Evolutionary conservation across 2,329 filamentous ascomycete species (phyloP).

Genomic region (Diaporthe longicolla): DNA sequence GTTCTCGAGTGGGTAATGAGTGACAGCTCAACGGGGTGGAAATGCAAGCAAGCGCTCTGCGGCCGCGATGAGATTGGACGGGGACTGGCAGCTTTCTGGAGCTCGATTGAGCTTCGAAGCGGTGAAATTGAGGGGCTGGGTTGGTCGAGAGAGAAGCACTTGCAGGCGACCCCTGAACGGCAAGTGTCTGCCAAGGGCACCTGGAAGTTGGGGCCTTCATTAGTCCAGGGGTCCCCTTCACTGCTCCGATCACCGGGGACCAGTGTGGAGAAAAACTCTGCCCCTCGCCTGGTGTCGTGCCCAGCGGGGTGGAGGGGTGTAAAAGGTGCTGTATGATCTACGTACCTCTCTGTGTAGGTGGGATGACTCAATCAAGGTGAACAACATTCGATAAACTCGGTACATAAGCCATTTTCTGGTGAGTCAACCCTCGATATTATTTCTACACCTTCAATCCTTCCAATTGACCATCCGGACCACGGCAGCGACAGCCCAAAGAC

Average conservation of each 20-base stretch:
- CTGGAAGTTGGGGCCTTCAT: neutral
- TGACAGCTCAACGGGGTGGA: constrained; percentile 37
- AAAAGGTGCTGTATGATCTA: neutral
- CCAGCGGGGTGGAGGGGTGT: constrained; percentile 2
- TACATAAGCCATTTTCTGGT: constrained; percentile 24
- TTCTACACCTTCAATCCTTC: neutral
- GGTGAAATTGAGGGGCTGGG: constrained; percentile 43
- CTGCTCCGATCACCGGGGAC: constrained; percentile 33
- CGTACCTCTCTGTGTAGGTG: neutral
- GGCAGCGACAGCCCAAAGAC: constrained; percentile 2
- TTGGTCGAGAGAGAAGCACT: constrained; percentile 2
- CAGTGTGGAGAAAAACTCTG: constrained; percentile 37
- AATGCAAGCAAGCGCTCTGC: constrained; percentile 19
- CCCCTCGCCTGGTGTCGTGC: constrained; percentile 28
- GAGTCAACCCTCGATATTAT: constrained; percentile 5
- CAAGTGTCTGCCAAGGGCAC: constrained; percentile 17
- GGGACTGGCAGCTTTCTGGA: constrained; percentile 17
- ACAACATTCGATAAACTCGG: constrained; percentile 23
- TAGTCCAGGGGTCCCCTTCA: constrained; percentile 28
- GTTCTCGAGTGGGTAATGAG: constrained; percentile 22
- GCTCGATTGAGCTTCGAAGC: constrained; percentile 29
- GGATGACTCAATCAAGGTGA: constrained; percentile 29
- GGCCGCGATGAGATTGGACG: constrained; percentile 31
- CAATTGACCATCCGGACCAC: constrained; percentile 36
- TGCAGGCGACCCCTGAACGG: constrained; percentile 39